phyloP scores from a whole-genome alignment of 495 filamentous ascomycete species.

The Barbatosphaeria neglecta region DNA sequence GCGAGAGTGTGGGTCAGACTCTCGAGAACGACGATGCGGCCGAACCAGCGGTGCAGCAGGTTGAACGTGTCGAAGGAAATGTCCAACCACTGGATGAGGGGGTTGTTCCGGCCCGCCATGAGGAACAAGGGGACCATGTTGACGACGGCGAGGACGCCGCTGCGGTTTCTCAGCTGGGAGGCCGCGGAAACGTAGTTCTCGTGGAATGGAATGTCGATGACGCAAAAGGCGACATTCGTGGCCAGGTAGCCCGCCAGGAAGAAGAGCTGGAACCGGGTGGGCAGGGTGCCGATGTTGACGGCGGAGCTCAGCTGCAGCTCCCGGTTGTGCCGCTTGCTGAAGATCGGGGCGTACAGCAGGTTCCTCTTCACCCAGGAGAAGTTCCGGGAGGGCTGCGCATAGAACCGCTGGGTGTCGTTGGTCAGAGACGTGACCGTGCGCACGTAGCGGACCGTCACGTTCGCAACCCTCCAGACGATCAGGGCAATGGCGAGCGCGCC shows the following conservation, averaged over 20 bases:
- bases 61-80: slow-evolving; percentile 72
- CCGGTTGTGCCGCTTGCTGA: slow-evolving; percentile 73
- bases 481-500: slow-evolving; percentile 28
- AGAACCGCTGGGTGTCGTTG: slow-evolving; percentile 53
- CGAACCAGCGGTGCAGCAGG: slow-evolving; percentile 68
- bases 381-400: slow-evolving; percentile 28
- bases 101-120: slow-evolving; percentile 46
- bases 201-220: slow-evolving; percentile 57
- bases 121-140: slow-evolving; percentile 62
- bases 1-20: slow-evolving; percentile 50
- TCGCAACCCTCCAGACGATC: slow-evolving; percentile 32
- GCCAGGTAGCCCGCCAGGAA: slow-evolving; percentile 60
- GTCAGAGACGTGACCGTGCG: slow-evolving; percentile 60
- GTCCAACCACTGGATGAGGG: slow-evolving; percentile 48
- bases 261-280: slow-evolving; percentile 71
- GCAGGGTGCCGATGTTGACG: slow-evolving; percentile 81
- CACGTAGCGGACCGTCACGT: slow-evolving; percentile 54
- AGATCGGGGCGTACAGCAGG: slow-evolving; percentile 70
- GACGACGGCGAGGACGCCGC: slow-evolving; percentile 62
- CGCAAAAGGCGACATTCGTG: slow-evolving; percentile 70
- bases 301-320: slow-evolving; percentile 78
- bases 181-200: slow-evolving; percentile 26
- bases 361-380: slow-evolving; percentile 71
- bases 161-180: slow-evolving; percentile 53
- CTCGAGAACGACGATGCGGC: slow-evolving; percentile 59